These are phyloP conservation scores for Metarhizium brunneum DNA, from an alignment of 2,329 filamentous ascomycete species.

Conservation along the genomic window DNA sequence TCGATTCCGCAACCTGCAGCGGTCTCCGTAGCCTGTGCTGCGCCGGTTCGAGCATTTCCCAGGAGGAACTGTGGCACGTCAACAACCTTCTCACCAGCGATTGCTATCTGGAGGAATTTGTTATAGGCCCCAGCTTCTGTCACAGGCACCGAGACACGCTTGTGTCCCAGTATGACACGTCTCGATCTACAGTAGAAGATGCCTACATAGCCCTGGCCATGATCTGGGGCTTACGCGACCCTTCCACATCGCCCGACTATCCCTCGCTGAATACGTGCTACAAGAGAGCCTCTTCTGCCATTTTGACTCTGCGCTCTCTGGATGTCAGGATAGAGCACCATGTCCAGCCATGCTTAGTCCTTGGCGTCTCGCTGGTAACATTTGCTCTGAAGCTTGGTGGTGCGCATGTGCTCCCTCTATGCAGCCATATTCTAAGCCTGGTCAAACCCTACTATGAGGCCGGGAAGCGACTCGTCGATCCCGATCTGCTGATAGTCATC, in stretches of 20 bases:
- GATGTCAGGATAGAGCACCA: slow-evolving; percentile 4
- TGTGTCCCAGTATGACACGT: slow-evolving; percentile 8
- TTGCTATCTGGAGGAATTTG: slow-evolving; percentile 1
- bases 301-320: slow-evolving; percentile 9
- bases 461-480: background rate
- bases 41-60: too few species aligned
- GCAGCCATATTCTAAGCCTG: too few species aligned
- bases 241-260: background rate
- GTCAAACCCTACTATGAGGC: slow-evolving; percentile 5
- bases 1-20: too few species aligned
- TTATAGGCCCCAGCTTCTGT: slow-evolving; percentile 14
- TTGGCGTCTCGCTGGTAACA: slow-evolving; percentile 12
- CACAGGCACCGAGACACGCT: slow-evolving; percentile 10
- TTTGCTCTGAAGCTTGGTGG: slow-evolving; percentile 10
- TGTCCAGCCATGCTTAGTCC: slow-evolving; percentile 11
- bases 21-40: too few species aligned
- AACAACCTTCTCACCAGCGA: too few species aligned
- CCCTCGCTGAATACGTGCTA: slow-evolving; percentile 5
- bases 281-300: slow-evolving; percentile 11
- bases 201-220: slow-evolving; percentile 12
- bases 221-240: background rate
- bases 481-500: slow-evolving; percentile 9
- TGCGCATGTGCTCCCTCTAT: too few species aligned
- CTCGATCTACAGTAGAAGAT: slow-evolving; percentile 6
- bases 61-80: too few species aligned